Evolutionary conservation across 2,329 filamentous ascomycete species (phyloP).

Genomic region (Huntiella abstrusa): DNA sequence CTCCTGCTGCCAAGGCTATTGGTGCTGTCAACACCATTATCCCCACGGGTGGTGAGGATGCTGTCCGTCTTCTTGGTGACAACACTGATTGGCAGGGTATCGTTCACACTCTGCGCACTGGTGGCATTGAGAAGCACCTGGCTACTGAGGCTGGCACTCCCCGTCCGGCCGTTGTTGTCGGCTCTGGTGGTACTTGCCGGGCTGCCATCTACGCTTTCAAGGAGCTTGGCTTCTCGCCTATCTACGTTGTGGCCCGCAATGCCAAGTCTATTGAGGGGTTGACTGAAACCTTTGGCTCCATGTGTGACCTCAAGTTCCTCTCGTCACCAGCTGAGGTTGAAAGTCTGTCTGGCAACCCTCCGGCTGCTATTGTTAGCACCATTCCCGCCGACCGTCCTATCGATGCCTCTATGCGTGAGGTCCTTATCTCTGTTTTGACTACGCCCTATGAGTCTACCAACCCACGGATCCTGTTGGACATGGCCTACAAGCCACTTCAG

Average conservation of each 20-base stretch:
- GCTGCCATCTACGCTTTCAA: conserved; percentile 81
- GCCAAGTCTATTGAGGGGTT: conserved; percentile 48
- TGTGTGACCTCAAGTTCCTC: conserved; percentile 53
- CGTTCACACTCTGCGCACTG: conserved; percentile 54
- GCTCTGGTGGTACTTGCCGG: conserved; percentile 77
- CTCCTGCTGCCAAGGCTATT: conserved; percentile 60
- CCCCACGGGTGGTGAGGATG: conserved; percentile 24
- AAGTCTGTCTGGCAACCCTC: conserved; percentile 32
- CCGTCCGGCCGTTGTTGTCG: conserved; percentile 57
- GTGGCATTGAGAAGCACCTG: conserved; percentile 33
- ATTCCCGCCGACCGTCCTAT: conserved; percentile 79
- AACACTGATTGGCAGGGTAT: conserved; percentile 97
- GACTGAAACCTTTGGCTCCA: conserved; percentile 49
- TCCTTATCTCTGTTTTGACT: conserved; percentile 21
- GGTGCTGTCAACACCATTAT: conserved; percentile 93
- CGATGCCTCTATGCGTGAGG: conserved; percentile 47
- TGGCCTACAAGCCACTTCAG: conserved; percentile 82
- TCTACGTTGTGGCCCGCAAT: conserved; percentile 73
- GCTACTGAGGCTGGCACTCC: not conserved
- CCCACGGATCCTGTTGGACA: conserved; percentile 58
- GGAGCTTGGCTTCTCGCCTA: conserved; percentile 62
- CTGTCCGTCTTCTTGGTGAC: conserved; percentile 43
- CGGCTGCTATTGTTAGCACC: conserved; percentile 62
- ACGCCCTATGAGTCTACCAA: conserved; percentile 19
- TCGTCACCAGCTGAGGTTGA: conserved; percentile 17